A percentile compares a stretch with the other conserved stretches of the same genome.
Evolutionary conservation across 371 early-diverging fungal species (phyloP).

Genomic region (Rhizopus stolonifer): DNA sequence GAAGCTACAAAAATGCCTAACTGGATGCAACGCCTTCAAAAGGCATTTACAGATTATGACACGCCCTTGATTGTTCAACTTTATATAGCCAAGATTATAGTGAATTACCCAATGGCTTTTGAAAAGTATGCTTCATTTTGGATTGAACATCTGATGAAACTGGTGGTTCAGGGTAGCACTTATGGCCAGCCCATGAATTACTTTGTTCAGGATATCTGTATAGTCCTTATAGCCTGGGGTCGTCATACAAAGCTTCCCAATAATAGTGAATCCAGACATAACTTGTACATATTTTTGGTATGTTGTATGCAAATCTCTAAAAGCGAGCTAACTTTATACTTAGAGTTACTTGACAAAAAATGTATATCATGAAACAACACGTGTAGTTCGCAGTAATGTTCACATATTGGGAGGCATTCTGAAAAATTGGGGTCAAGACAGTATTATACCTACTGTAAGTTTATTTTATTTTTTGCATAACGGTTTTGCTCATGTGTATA

Average conservation of each 20-base stretch:
- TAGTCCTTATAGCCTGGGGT: constrained; percentile 62
- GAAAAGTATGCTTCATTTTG: constrained; percentile 56
- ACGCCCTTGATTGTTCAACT: constrained; percentile 51
- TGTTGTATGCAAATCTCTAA: no score
- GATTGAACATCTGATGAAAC: constrained; percentile 58
- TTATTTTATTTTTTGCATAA: no score
- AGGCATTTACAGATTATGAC: constrained; percentile 30
- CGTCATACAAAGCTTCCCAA: constrained; percentile 19
- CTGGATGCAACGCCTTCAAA: constrained; percentile 65
- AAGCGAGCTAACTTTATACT: no score
- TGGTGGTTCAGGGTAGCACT: constrained; percentile 48
- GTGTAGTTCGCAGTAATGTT: constrained; percentile 51
- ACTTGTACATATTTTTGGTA: constrained; percentile 43
- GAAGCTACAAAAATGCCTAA: constrained; percentile 44
- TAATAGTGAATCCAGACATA: constrained; percentile 38
- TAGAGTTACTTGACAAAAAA: constrained; percentile 56
- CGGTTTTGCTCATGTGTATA: no score
- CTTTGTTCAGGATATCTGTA: constrained; percentile 64
- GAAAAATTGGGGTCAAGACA: constrained; percentile 56
- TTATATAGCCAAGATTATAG: constrained; percentile 61
- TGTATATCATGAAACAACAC: constrained; percentile 43
- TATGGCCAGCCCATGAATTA: constrained; percentile 73
- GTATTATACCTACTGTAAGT: constrained; percentile 65
- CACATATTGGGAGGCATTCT: constrained; percentile 57
- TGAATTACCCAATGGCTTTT: constrained; percentile 62